Conservation (phyloP, 2,329 filamentous ascomycete species). For the Acrocalymma vagum region DNA sequence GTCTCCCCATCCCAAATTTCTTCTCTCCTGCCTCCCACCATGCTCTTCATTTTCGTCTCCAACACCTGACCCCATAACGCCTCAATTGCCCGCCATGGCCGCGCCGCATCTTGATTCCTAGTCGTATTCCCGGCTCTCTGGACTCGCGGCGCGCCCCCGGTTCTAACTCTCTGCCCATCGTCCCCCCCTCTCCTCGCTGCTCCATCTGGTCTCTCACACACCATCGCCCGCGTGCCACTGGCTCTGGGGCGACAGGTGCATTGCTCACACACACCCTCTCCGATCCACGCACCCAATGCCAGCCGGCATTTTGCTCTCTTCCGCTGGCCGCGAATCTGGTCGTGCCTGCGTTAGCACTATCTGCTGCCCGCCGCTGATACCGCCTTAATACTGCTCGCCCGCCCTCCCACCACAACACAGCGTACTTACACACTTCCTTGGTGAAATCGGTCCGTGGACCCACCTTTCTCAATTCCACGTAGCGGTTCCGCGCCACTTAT, state of each 20-base stretch:
- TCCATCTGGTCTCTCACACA: constrained; percentile 12
- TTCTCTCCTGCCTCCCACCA: constrained; percentile 17
- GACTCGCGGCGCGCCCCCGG: constrained; percentile 8
- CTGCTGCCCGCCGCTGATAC: constrained; percentile 27
- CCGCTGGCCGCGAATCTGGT: constrained; percentile 37
- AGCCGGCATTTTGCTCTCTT: constrained; percentile 29
- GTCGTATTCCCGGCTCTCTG: constrained; percentile 3
- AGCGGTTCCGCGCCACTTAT: constrained; percentile 31
- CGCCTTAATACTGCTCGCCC: constrained; percentile 24
- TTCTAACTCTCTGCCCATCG: constrained; percentile 17
- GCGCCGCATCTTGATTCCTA: constrained; percentile 26
- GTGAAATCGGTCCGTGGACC: constrained; percentile 33
- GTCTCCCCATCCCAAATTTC: constrained; percentile 21
- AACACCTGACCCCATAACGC: constrained; percentile 8
- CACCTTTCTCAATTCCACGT: constrained; percentile 32
- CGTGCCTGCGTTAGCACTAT: constrained; percentile 29
- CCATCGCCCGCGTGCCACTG: constrained; percentile 18
- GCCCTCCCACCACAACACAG: constrained; percentile 19
- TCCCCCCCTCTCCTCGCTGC: constrained; percentile 7
- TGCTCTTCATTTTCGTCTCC: constrained; percentile 17
- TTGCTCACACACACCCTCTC: constrained; percentile 21
- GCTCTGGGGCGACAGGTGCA: constrained; percentile 17
- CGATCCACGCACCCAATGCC: constrained; percentile 41
- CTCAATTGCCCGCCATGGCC: constrained; percentile 28
- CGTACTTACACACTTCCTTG: constrained; percentile 33